Conservation (phyloP, 2,329 filamentous ascomycete species). For the Penicillium sclerotigenum region DNA sequence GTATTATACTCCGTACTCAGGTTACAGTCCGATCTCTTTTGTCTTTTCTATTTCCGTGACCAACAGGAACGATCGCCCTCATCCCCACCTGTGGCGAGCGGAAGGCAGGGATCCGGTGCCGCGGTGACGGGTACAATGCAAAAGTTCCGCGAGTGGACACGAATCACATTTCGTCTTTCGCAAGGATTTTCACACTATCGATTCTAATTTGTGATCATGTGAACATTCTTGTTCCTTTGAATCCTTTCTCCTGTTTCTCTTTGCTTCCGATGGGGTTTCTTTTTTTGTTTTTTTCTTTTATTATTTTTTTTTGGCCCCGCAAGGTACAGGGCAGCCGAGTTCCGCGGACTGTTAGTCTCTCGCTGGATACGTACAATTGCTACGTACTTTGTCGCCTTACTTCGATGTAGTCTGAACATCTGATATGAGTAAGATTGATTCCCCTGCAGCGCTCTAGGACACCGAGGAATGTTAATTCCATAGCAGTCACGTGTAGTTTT, state of each 20-base stretch:
- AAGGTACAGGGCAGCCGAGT: background rate
- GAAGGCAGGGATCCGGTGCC: slow-evolving; percentile 36
- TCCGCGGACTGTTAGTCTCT: slow-evolving; percentile 2
- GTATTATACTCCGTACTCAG: background rate
- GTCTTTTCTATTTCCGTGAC: slow-evolving; percentile 6
- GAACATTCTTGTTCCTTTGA: slow-evolving; percentile 6
- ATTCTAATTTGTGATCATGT: slow-evolving; percentile 22
- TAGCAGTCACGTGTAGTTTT: background rate
- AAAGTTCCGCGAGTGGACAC: slow-evolving; percentile 10
- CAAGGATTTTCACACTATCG: slow-evolving; percentile 23
- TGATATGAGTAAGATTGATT: background rate
- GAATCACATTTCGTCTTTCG: slow-evolving; percentile 11
- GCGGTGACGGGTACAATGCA: slow-evolving; percentile 35
- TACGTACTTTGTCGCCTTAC: slow-evolving; percentile 7
- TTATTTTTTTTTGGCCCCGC: background rate
- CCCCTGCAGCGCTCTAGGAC: slow-evolving; percentile 7
- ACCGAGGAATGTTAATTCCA: background rate
- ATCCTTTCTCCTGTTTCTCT: background rate
- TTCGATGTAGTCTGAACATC: slow-evolving; percentile 1
- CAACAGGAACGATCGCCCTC: slow-evolving; percentile 21
- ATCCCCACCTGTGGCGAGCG: slow-evolving; percentile 25
- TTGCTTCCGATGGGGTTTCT: background rate
- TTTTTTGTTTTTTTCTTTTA: background rate
- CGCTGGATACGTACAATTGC: slow-evolving; percentile 4
- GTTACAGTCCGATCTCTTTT: background rate